These are phyloP conservation scores for Malassezia brasiliensis DNA, from an alignment of 1,284 basidiomycete genomes.

Conservation along the genomic window DNA sequence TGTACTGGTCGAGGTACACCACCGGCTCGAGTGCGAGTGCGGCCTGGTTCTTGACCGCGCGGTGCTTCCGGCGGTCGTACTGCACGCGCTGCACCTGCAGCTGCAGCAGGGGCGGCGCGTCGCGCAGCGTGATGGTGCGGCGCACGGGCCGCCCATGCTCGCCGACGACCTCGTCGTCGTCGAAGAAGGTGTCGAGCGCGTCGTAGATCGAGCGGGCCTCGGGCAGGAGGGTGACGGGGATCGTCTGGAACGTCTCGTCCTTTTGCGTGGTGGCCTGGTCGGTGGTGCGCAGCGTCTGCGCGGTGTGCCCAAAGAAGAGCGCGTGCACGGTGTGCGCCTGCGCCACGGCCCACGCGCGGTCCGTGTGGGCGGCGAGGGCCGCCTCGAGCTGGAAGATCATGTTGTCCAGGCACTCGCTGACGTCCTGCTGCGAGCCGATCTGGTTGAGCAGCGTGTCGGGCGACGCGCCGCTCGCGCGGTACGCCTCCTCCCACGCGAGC, in stretches of 20 bases:
- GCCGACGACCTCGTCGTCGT: slow-evolving; percentile 65
- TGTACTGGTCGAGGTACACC: slow-evolving; percentile 82
- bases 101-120: slow-evolving; percentile 80
- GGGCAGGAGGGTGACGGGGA: slow-evolving; percentile 78
- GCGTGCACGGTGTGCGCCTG: background rate
- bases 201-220: slow-evolving; percentile 87
- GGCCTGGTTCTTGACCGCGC: slow-evolving; percentile 89
- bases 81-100: slow-evolving; percentile 92
- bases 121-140: slow-evolving; percentile 77
- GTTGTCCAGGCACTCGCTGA: slow-evolving; percentile 97
- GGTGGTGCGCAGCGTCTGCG: slow-evolving; percentile 24
- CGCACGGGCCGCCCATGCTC: slow-evolving; percentile 73
- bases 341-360: slow-evolving; percentile 15
- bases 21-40: slow-evolving; percentile 82
- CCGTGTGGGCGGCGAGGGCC: slow-evolving; percentile 58
- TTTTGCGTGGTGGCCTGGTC: slow-evolving; percentile 54
- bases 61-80: slow-evolving; percentile 79
- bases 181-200: slow-evolving; percentile 82
- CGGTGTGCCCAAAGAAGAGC: slow-evolving; percentile 36
- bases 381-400: slow-evolving; percentile 97
- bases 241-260: slow-evolving; percentile 82
- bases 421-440: slow-evolving; percentile 87
- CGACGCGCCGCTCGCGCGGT: background rate
- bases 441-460: slow-evolving; percentile 28
- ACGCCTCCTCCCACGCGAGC: slow-evolving; percentile 59